Evolutionary conservation across 2,329 filamentous ascomycete species (phyloP), one percentile per base, ranked within the genome.

Genomic region (Aspergillus sp.): DNA sequence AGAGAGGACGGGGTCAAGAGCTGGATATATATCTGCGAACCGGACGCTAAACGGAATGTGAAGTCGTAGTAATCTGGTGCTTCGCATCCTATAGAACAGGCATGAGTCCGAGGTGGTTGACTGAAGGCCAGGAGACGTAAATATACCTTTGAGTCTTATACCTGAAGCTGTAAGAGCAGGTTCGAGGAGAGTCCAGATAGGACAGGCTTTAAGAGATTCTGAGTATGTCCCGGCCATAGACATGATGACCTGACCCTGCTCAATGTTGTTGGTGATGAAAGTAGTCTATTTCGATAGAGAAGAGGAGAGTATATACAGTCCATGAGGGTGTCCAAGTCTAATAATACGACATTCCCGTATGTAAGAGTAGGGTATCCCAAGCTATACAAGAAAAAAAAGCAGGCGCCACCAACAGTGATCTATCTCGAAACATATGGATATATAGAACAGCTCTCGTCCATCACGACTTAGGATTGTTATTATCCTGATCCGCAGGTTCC

Each of bases 151-250:
- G 2, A 61, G 42, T 29, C 29, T 48, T 28, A 44, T 27, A 7
- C 45, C 28, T 4, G 46, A 48, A 19, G 45, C 29, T 9, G 47
- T 47, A 8, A 65, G 43, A 27, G 54, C 35, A 29, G 56, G 60
- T 7, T 48, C 53, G 7, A 65, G 50, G 27, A 54, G 48, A 10
- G 56, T 57, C 64, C 68, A 71, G 29, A 71, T 60, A 4, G 63
- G 55, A 26, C 67, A 66, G 29, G 57, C 55, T 8, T 66, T 65
- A 8, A 74, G 64, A 10, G 60, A 62, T n/a, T 62, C 58, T 53
- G 67, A 70, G 57, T 73, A 73, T n/a, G 48, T 47, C 1, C 54
- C 52, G 9, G 41, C 42, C 36, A 10, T 9, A 39, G 19, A 26
- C 5, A 39, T 27, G n/a, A 7, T 39, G 34, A 4, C 19, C 7